These are phyloP conservation scores for Phytopythium vexans DNA, from an alignment of 352 stramenopile genomes.

Conservation along the genomic window DNA sequence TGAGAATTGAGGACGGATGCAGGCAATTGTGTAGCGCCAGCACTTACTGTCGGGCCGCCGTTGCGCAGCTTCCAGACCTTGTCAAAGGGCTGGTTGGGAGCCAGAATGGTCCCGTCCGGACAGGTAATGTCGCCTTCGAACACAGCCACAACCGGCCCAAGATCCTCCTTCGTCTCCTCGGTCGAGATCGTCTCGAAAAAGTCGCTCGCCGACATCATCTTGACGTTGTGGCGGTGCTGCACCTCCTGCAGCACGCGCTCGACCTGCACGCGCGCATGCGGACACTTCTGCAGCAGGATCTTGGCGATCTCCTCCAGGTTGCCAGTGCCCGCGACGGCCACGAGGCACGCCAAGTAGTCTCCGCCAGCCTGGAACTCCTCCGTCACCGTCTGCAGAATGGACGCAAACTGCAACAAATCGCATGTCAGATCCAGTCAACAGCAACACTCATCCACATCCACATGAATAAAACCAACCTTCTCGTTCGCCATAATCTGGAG, in stretches of 20 bases:
- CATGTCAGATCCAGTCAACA: slow-evolving; percentile 1
- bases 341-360: slow-evolving; percentile 52
- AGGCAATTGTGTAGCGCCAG: background rate
- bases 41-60: slow-evolving; percentile 41
- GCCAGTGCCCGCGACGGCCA: slow-evolving; percentile 37
- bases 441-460: background rate
- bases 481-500: slow-evolving; percentile 70
- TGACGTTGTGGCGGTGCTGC: slow-evolving; percentile 63
- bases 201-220: slow-evolving; percentile 68
- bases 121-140: slow-evolving; percentile 88
- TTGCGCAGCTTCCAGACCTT: slow-evolving; percentile 90
- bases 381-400: slow-evolving; percentile 60
- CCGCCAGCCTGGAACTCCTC: slow-evolving; percentile 55
- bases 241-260: slow-evolving; percentile 72
- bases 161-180: slow-evolving; percentile 69
- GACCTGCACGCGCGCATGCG: slow-evolving; percentile 64
- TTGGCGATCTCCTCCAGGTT: slow-evolving; percentile 73
- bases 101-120: slow-evolving; percentile 76
- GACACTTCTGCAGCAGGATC: slow-evolving; percentile 72
- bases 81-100: slow-evolving; percentile 63
- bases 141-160: slow-evolving; percentile 63
- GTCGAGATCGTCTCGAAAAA: slow-evolving; percentile 69
- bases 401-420: slow-evolving; percentile 35
- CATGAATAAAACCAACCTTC: slow-evolving; percentile 15
- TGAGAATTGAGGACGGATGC: background rate